Evolutionary conservation across 176 grass and related monocot genomes (phyloP), one percentile per base, ranked within the genome.

Genomic region (Dendrocalamus sinicus): DNA sequence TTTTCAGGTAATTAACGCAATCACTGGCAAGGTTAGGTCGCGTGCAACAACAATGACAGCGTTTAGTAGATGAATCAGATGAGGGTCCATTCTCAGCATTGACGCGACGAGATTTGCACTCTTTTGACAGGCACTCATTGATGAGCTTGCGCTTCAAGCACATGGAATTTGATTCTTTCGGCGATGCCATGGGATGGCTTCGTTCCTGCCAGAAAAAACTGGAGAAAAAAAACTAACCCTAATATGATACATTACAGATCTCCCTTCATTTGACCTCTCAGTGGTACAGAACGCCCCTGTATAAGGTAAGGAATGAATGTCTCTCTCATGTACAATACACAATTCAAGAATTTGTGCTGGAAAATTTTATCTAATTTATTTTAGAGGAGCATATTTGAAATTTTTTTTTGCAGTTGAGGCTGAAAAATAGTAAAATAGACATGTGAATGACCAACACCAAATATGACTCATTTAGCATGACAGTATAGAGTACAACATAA

Each of bases 1-100:
- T 97, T 55, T 83, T 90, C 73, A 97, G 70, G 75, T 78, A 97
- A 81, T 89, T 97, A 64, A 86, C 86, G 50, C 94, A 97, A 73
- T 89, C 90, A 72, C 88, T 89, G 22, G 89, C 87, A 67, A 94
- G 87, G 83, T 87, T 90, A 87, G 89, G 89, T 78, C 83, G 94
- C 6, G 84, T 86, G 85, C 84, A 81, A 75, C 92, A 92, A 81
- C 89, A 90, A 39, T 97, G 84, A 79, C 89, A 93, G 46, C 47
- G 73, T 64, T 78, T 70, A 44, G 81, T 77, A 78, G 72, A 81
- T 77, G 91, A 78, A 45, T 86, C 66, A 75, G 51, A 85, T 55
- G 81, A 87, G 28, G 75, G 79, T 23, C 73, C 87, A 78, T 87
- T 75, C 37, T 90, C 85, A 66, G 69, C 67, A 22, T 72, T 57